A percentile compares a stretch with the other conserved stretches of the same genome.
Evolutionary conservation across 108 stramenopile genomes (phyloP).

Genomic region (Stephanodiscus triporus): DNA sequence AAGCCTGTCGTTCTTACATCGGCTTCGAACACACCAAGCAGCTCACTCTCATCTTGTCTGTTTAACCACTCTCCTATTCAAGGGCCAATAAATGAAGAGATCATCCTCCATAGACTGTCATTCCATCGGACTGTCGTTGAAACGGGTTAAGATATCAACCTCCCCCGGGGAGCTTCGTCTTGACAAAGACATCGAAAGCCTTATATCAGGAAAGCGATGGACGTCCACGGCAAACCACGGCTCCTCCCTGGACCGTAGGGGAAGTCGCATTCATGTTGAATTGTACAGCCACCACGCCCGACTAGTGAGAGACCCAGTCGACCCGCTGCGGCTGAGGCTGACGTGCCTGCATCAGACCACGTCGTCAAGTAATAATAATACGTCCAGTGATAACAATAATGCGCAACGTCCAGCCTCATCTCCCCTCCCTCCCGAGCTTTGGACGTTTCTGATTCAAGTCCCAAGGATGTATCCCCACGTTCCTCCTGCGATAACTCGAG

Average conservation of each 20-base stretch:
- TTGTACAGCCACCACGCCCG: conserved; percentile 20
- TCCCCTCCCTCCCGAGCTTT: conserved; percentile 32
- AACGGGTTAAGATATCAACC: conserved; percentile 70
- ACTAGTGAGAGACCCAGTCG: conserved; percentile 46
- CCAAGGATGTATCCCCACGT: conserved; percentile 81
- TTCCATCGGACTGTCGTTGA: conserved; percentile 48
- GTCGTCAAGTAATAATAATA: not conserved
- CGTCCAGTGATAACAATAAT: not conserved
- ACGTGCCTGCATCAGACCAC: conserved; percentile 23
- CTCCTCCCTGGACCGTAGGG: conserved; percentile 12
- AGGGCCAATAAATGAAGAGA: too few species aligned
- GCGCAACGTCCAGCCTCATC: conserved; percentile 5
- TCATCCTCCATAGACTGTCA: conserved; percentile 12
- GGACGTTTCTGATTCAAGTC: conserved; percentile 57
- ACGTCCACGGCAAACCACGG: conserved; percentile 10
- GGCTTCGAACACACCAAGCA: too few species aligned
- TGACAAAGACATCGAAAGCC: conserved; percentile 58
- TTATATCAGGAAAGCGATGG: conserved; percentile 42
- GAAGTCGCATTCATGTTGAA: conserved; percentile 25
- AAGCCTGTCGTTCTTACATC: too few species aligned
- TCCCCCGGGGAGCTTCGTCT: conserved; percentile 74
- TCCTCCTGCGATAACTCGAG: conserved; percentile 56
- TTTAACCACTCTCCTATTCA: too few species aligned
- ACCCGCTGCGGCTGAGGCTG: conserved; percentile 56
- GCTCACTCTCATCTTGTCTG: too few species aligned